phyloP scores from a whole-genome alignment of 192 early-diverging fungal species.

The Paraglomus occultum region DNA sequence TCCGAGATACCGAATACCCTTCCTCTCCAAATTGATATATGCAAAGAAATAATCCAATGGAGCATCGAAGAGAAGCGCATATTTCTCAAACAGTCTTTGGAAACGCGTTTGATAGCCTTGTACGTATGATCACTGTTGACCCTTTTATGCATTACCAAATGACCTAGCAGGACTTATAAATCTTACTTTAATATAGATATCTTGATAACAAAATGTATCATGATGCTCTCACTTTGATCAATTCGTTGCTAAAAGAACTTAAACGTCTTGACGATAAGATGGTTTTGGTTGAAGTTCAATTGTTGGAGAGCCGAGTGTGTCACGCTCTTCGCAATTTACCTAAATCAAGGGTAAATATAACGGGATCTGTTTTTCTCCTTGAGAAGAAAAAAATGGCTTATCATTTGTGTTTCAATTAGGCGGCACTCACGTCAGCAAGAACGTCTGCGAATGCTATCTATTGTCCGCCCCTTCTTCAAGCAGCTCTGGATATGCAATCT shows the following conservation, averaged over 20 bases:
- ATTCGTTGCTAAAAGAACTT: constrained; percentile 87
- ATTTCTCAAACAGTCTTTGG: constrained; percentile 92
- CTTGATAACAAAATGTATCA: constrained; percentile 95
- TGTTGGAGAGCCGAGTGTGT: constrained; percentile 93
- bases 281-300: constrained; percentile 94
- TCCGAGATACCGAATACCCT: constrained; percentile 83
- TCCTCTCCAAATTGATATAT: constrained; percentile 87
- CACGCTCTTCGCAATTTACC: constrained; percentile 91
- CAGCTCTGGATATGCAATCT: constrained; percentile 94
- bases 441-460: constrained; percentile 98
- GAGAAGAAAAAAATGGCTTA: not conserved
- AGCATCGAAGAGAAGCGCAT: constrained; percentile 87
- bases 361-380: not conserved
- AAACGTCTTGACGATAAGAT: constrained; percentile 99
- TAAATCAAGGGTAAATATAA: constrained; percentile 72
- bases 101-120: constrained; percentile 88
- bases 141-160: not conserved
- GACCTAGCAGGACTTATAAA: not conserved
- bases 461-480: constrained; percentile 96
- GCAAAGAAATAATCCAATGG: constrained; percentile 96
- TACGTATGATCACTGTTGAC: constrained; percentile 39
- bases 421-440: constrained; percentile 93
- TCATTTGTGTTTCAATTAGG: constrained; percentile 40
- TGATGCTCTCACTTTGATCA: constrained; percentile 83
- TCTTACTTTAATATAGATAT: constrained; percentile 40